Evolutionary conservation across 2,329 filamentous ascomycete genomes (phyloP), one percentile per base, ranked within the genome.

Genomic region (Clathrospora elynae): DNA sequence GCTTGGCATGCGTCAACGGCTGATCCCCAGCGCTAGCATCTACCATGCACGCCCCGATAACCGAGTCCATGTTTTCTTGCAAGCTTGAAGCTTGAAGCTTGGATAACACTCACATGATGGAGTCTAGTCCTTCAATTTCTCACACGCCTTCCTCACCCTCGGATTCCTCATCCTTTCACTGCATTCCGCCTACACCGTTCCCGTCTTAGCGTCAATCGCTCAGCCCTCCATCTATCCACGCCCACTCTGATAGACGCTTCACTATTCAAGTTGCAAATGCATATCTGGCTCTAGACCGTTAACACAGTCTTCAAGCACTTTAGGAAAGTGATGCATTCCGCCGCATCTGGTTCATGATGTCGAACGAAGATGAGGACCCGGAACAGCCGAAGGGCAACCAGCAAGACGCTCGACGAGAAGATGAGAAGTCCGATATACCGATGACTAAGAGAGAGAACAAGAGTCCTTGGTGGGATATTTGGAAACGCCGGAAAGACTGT

Each of bases 1-100:
- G 23, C 49, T 52, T 50, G 47, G 47, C 50, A 30, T 36, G 29
- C 50, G 42, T 51, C 47, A 35, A 39, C 20, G 30, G 44, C 45
- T 35, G 45, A 54, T 54, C 45, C n/a, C n/a, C n/a, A 42, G 24
- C 39, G 26, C 40, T 47, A 47, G 42, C 39, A 40, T 45, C 11
- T 32, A 23, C 41, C 37, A 32, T 45, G 42, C 28, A 16, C 18
- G 29, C 25, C 22, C 41, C 25, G 36, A 37, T 37, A 38, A 18
- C 46, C 41, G 28, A 35, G 17, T 16, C 33, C 28, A 33, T 14
- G 13, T 18, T 34, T 11, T 16, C 23, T 19, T 32, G 30, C 23
- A 12, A 26, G 12, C 32, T 14, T 36, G n/a, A n/a, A 35, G 29
- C 30, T 42, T 6, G 14, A 22, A 19, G 3, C 12, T 9, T 3